Conservation (phyloP, 345 rosid genomes). For the Melastoma malabathricum region DNA sequence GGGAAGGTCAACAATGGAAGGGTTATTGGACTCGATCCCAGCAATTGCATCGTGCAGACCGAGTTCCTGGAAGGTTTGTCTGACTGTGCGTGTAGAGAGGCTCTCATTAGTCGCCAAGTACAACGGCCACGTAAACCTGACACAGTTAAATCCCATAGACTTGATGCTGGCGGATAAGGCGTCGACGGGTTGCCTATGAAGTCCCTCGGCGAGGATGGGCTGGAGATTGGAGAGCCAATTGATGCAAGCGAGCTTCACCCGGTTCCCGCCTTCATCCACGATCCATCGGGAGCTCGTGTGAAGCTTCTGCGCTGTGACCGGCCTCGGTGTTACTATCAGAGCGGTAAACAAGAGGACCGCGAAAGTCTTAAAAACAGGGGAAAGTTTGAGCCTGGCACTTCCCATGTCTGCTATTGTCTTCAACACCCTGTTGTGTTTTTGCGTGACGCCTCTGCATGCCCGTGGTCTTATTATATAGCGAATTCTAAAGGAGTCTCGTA, state of each 20-base stretch:
- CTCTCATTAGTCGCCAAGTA: slow-evolving; percentile 17
- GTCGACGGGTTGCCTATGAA: slow-evolving; percentile 22
- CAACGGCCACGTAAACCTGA: slow-evolving; percentile 32
- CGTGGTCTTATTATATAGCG: too few relatives aligned
- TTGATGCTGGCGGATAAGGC: slow-evolving; percentile 11
- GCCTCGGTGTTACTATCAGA: background rate
- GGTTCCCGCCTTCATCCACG: slow-evolving; percentile 3
- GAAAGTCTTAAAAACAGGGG: too few relatives aligned
- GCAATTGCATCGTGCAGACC: slow-evolving; percentile 16
- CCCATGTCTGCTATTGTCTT: too few relatives aligned
- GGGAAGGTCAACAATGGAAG: slow-evolving; percentile 21
- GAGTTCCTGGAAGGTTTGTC: slow-evolving; percentile 15
- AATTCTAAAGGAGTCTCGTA: too few relatives aligned
- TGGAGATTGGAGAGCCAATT: slow-evolving; percentile 19
- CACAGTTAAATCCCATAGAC: slow-evolving; percentile 28
- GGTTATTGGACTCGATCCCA: slow-evolving; percentile 21
- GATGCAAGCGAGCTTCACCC: slow-evolving; percentile 12
- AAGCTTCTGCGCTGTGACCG: background rate
- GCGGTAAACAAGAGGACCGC: too few relatives aligned
- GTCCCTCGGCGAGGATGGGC: slow-evolving; percentile 29
- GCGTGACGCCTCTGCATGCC: too few relatives aligned
- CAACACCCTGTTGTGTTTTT: too few relatives aligned
- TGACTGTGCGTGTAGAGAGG: slow-evolving; percentile 11
- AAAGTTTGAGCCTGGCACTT: too few relatives aligned
- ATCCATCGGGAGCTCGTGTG: slow-evolving; percentile 10